phyloP scores from a whole-genome alignment of 306 rosid genomes.

The Mimosa pudica region DNA sequence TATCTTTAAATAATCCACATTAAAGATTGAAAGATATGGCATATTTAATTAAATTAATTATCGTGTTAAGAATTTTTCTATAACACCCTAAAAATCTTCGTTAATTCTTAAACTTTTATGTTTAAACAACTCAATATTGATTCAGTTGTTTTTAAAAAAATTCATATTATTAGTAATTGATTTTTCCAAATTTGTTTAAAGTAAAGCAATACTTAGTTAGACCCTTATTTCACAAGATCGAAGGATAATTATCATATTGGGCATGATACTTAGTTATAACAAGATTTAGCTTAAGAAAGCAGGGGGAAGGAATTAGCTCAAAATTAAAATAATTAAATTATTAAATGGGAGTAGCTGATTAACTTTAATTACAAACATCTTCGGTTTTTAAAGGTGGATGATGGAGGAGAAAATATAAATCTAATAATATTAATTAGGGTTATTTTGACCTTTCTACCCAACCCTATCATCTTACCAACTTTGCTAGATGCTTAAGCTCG shows the following conservation, averaged over 20 bases:
- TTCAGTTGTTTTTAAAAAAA: neutral
- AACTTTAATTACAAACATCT: neutral
- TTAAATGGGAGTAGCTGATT: neutral
- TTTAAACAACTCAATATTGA: neutral
- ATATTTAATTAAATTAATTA: too few relatives aligned
- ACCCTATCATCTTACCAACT: conserved; percentile 2
- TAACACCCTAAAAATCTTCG: too few relatives aligned
- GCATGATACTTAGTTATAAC: too few relatives aligned
- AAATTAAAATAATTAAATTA: too few relatives aligned
- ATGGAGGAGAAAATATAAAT: neutral
- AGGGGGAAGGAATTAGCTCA: neutral
- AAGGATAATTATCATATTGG: neutral
- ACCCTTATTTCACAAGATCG: neutral
- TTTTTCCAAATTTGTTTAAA: neutral
- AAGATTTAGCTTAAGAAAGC: neutral
- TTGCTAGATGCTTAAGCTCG: neutral
- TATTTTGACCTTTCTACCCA: neutral
- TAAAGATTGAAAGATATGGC: too few relatives aligned
- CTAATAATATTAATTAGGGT: neutral
- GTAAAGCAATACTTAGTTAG: neutral
- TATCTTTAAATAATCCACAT: too few relatives aligned
- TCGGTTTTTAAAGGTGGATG: neutral
- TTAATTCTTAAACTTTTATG: neutral
- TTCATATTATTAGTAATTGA: neutral
- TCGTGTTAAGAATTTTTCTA: too few relatives aligned